These are phyloP conservation scores for Pestalotiopsis sp. DNA, from an alignment of 2,329 filamentous ascomycete genomes.

Conservation along the genomic window DNA sequence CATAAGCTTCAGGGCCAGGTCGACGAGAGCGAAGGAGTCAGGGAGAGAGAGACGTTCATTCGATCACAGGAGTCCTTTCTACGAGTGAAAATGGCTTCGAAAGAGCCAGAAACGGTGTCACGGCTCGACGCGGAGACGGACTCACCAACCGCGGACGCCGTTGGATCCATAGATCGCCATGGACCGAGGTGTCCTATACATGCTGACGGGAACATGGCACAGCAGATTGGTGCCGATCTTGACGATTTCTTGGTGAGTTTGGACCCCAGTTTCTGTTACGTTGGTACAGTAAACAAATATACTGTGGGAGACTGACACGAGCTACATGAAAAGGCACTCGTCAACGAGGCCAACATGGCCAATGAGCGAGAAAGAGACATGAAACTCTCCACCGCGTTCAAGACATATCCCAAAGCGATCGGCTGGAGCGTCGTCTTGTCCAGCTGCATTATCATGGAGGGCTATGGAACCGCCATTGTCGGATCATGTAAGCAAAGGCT, in stretches of 20 bases:
- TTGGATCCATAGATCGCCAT: background rate
- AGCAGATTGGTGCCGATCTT: slow-evolving; percentile 1
- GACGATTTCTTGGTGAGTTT: slow-evolving; percentile 10
- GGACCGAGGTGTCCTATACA: background rate
- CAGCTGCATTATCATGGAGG: slow-evolving; percentile 25
- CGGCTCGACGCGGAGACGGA: too few relatives aligned
- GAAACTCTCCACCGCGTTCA: slow-evolving; percentile 7
- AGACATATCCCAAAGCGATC: slow-evolving; percentile 5
- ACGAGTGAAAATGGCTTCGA: too few relatives aligned
- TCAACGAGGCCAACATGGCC: slow-evolving; percentile 2
- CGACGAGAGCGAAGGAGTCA: too few relatives aligned
- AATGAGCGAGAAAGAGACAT: background rate
- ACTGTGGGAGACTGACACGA: too few relatives aligned
- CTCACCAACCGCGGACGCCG: background rate
- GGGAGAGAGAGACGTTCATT: too few relatives aligned
- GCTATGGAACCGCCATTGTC: slow-evolving; percentile 13
- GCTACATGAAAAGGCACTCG: background rate
- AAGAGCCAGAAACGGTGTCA: too few relatives aligned
- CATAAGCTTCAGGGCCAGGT: too few relatives aligned
- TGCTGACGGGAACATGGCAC: background rate
- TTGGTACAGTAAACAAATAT: too few relatives aligned
- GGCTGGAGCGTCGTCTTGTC: slow-evolving; percentile 4
- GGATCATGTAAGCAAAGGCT: background rate
- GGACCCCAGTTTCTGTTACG: background rate
- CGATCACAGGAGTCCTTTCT: too few relatives aligned